These are phyloP conservation scores for Aspergillus sp. DNA, from an alignment of 2,329 filamentous ascomycete species.

Conservation along the genomic window DNA sequence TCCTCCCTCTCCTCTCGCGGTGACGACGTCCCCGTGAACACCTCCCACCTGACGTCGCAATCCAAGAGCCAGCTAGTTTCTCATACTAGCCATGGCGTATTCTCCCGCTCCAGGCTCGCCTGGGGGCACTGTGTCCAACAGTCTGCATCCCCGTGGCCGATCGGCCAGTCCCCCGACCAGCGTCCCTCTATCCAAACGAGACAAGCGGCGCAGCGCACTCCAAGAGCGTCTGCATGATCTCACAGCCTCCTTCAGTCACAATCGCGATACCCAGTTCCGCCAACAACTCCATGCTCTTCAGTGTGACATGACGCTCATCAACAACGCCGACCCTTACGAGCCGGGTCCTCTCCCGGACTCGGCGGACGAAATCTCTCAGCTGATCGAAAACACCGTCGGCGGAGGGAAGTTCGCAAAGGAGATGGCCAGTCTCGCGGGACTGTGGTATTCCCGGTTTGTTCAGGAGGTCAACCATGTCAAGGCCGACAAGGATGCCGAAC, in stretches of 20 bases:
- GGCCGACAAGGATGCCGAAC: slow-evolving; percentile 79
- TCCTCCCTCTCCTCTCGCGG: neutral
- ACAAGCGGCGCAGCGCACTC: slow-evolving; percentile 82
- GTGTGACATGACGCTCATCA: slow-evolving; percentile 81
- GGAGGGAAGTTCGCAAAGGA: slow-evolving; percentile 67
- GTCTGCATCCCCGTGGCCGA: slow-evolving; percentile 21
- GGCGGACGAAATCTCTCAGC: slow-evolving; percentile 64
- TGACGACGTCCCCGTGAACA: neutral
- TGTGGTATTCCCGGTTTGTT: slow-evolving; percentile 80
- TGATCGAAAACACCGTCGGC: slow-evolving; percentile 56
- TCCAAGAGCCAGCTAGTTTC: slow-evolving; percentile 7
- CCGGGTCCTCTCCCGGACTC: slow-evolving; percentile 65
- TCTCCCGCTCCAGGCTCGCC: slow-evolving; percentile 38
- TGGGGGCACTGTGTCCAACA: slow-evolving; percentile 19
- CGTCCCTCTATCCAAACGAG: slow-evolving; percentile 70
- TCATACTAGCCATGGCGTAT: slow-evolving; percentile 33
- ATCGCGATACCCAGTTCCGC: slow-evolving; percentile 79
- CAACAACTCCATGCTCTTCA: slow-evolving; percentile 91
- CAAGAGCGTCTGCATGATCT: slow-evolving; percentile 75
- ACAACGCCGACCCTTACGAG: slow-evolving; percentile 78
- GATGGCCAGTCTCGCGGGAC: slow-evolving; percentile 64
- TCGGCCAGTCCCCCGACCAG: slow-evolving; percentile 33
- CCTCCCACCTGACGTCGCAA: slow-evolving; percentile 5
- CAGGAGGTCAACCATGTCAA: slow-evolving; percentile 83
- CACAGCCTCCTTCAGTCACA: slow-evolving; percentile 72